Evolutionary conservation across 306 rosid species (phyloP), one percentile per base, ranked within the genome.

Genomic region (Cucumis cinereus): DNA sequence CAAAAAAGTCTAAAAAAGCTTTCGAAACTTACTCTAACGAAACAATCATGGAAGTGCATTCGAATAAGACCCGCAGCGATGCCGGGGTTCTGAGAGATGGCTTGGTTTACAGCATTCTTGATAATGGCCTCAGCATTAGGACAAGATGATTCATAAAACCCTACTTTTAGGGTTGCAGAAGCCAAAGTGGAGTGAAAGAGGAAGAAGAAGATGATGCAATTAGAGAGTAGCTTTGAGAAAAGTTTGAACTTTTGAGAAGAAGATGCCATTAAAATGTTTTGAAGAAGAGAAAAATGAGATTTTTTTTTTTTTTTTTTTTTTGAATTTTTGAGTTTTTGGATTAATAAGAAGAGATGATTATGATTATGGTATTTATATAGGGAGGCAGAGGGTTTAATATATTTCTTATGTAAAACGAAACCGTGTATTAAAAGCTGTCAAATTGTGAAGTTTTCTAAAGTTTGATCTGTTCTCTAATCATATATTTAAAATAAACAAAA

Each of bases 41-140:
- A 86, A 15, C 87, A 86, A 20, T 86, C 89, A 40, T 86, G 87
- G 57, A 83, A 86, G 67, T 86, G 85, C 81, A 86, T 67, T 69
- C 87, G 43, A 6, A 86, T 79, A 38, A 83, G 85, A 38, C 83
- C 85, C n/a, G 87, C 85, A 43, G 85, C 84, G 1, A 86, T 13
- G 82, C 82, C 81, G 1, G 83, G 79, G 45, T 86, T 77, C 0
- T 15, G 56, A 26, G 83, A 79, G 76, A 81, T 82, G 2, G 80
- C 87, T 79, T 74, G 77, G 28, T 47, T n/a, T 8, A 81, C 85
- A 45, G 69, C 83, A 33, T 77, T 81, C 30, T 68, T 76, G 76
- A 86, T 83, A 6, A 83, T 62, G 11, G 57, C 8, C 67, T 83
- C 85, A 0, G 83, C 87, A 3, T 55, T 8, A 1, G 87, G 85